phyloP scores from a whole-genome alignment of 2,329 filamentous ascomycete genomes.

The Pleomassaria siparia region DNA sequence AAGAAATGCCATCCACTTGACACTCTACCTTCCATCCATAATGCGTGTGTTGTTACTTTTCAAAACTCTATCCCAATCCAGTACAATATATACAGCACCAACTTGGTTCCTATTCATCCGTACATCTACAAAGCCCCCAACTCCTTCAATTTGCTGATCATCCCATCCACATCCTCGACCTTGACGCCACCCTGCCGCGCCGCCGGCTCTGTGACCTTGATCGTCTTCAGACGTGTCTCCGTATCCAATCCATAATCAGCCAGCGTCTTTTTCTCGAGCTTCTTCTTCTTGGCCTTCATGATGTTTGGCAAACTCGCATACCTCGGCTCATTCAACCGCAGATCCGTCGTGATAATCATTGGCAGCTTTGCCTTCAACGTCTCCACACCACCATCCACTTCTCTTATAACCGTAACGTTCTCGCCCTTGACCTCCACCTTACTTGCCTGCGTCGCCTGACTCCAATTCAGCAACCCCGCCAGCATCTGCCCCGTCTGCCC shows the following conservation, averaged over 20 bases:
- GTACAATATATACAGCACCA: slow-evolving; percentile 20
- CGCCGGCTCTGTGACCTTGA: slow-evolving; percentile 89
- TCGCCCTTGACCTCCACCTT: slow-evolving; percentile 77
- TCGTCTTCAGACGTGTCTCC: slow-evolving; percentile 76
- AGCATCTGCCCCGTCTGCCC: slow-evolving; percentile 98
- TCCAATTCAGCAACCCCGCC: slow-evolving; percentile 86
- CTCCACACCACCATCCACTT: slow-evolving; percentile 95
- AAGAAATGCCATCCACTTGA: background rate
- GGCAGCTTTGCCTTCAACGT: slow-evolving; percentile 83
- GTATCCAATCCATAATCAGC: slow-evolving; percentile 73
- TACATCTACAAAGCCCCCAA: slow-evolving; percentile 79
- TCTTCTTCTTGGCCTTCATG: slow-evolving; percentile 99
- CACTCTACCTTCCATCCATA: background rate
- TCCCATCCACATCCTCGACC: slow-evolving; percentile 95
- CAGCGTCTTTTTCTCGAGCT: slow-evolving; percentile 86
- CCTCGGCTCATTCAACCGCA: slow-evolving; percentile 90
- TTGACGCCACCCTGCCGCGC: slow-evolving; percentile 90
- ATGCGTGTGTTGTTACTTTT: slow-evolving; percentile 7
- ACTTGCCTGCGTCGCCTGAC: slow-evolving; percentile 91
- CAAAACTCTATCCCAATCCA: slow-evolving; percentile 8
- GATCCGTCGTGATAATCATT: slow-evolving; percentile 91
- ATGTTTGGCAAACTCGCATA: slow-evolving; percentile 97
- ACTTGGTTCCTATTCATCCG: slow-evolving; percentile 45
- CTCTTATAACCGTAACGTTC: slow-evolving; percentile 74
- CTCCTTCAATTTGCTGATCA: slow-evolving; percentile 93